Percentiles rank a stretch among this genome's conserved stretches.
These are phyloP conservation scores for Talaromyces borbonicus DNA, from an alignment of 495 filamentous ascomycete genomes.

Conservation along the genomic window DNA sequence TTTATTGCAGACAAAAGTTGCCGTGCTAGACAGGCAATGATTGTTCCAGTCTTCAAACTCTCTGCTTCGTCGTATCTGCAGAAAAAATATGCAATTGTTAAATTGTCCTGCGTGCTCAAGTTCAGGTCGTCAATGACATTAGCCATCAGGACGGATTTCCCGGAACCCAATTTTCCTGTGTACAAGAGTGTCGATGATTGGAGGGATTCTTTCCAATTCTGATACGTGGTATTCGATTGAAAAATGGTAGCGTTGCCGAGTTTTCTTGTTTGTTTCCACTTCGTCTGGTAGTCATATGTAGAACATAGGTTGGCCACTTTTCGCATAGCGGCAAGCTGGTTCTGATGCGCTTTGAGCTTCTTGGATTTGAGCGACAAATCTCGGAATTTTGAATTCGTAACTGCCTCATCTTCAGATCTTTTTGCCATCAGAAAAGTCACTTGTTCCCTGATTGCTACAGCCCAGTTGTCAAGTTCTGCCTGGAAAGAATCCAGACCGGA, in stretches of 20 bases:
- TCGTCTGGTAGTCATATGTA: constrained; percentile 27
- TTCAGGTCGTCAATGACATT: constrained; percentile 35
- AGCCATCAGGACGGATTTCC: constrained; percentile 32
- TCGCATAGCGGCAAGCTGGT: constrained; percentile 17
- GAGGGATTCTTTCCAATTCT: constrained; percentile 22
- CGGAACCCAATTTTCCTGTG: constrained; percentile 32
- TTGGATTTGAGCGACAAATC: constrained; percentile 10
- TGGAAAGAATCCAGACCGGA: constrained; percentile 22
- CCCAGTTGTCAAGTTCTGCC: constrained; percentile 26
- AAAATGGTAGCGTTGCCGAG: constrained; percentile 26
- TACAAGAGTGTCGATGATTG: constrained; percentile 22
- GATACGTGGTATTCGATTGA: constrained; percentile 16
- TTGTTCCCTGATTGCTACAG: constrained; percentile 28
- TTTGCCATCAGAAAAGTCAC: constrained; percentile 20
- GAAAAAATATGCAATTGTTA: constrained; percentile 33
- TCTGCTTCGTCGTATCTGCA: constrained; percentile 28
- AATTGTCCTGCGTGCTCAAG: constrained; percentile 12
- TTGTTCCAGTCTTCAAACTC: constrained; percentile 25
- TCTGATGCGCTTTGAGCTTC: constrained; percentile 7
- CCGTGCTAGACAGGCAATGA: constrained; percentile 29
- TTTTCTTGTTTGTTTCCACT: constrained; percentile 35
- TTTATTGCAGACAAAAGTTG: constrained; percentile 18
- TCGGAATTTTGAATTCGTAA: constrained; percentile 19
- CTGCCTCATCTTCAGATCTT: constrained; percentile 22
- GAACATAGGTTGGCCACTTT: constrained; percentile 29